A percentile compares a stretch with the other conserved stretches of the same genome.
Conservation (phyloP, 176 grass and related monocot genomes). For the Raddia distichophylla region DNA sequence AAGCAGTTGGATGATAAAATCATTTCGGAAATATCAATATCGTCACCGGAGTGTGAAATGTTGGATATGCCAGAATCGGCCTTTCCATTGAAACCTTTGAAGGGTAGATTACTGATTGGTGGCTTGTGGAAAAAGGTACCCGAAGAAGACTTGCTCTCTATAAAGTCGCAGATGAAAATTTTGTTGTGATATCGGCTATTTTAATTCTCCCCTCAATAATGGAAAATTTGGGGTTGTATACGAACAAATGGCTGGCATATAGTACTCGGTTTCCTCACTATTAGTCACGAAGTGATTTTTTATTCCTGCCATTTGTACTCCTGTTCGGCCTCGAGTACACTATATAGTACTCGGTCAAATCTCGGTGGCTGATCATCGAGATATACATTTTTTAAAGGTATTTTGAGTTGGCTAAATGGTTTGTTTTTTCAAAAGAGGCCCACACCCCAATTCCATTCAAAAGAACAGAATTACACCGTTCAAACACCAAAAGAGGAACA, state of each 20-base stretch:
- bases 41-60: constrained; percentile 31
- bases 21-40: constrained; percentile 42
- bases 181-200: constrained; percentile 36
- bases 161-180: constrained; percentile 43
- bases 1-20: constrained; percentile 28
- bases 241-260: neutral
- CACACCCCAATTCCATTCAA: too few species aligned
- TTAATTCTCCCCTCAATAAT: neutral
- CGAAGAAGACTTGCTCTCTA: constrained; percentile 53
- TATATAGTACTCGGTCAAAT: too few species aligned
- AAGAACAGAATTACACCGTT: too few species aligned
- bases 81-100: constrained; percentile 46
- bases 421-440: too few species aligned
- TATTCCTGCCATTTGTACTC: neutral
- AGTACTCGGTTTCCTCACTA: neutral
- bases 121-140: constrained; percentile 63
- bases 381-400: too few species aligned
- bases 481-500: too few species aligned
- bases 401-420: too few species aligned
- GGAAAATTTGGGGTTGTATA: neutral
- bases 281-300: neutral
- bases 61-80: constrained; percentile 33
- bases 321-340: neutral
- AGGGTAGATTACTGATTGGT: constrained; percentile 56
- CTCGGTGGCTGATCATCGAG: too few species aligned